Conservation (phyloP, 345 rosid genomes). For the Angophora floribunda region DNA sequence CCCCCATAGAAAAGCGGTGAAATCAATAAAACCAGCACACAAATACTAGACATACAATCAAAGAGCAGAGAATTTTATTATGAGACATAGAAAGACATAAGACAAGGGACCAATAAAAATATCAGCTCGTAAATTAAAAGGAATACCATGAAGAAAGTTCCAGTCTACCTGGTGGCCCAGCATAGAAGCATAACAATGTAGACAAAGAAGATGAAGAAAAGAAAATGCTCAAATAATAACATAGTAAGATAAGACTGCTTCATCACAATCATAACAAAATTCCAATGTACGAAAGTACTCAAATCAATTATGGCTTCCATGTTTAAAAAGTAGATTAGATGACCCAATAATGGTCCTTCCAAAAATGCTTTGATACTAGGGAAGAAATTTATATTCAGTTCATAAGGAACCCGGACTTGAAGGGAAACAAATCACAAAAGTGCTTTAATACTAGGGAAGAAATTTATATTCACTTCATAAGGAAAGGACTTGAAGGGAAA, state of each 20-base stretch:
- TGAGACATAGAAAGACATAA: neutral
- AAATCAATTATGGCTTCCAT: neutral
- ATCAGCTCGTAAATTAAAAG: neutral
- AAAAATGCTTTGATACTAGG: neutral
- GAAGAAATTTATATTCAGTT: neutral
- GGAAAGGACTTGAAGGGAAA: neutral
- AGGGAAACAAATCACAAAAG: neutral
- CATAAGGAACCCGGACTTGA: neutral
- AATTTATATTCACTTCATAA: neutral
- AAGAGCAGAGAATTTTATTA: neutral
- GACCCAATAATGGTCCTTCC: neutral
- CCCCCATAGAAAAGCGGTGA: neutral
- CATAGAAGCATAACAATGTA: neutral
- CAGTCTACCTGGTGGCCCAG: neutral
- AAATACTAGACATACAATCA: neutral
- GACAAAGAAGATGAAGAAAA: neutral
- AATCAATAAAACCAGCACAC: neutral
- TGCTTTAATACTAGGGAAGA: neutral
- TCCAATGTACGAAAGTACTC: neutral
- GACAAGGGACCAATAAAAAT: neutral
- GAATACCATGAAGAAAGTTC: neutral
- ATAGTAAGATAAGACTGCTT: neutral
- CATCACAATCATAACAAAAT: neutral
- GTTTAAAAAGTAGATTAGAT: neutral
- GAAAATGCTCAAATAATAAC: neutral